Conservation (phyloP, 495 filamentous ascomycete species). For the Tuber calosporum region DNA sequence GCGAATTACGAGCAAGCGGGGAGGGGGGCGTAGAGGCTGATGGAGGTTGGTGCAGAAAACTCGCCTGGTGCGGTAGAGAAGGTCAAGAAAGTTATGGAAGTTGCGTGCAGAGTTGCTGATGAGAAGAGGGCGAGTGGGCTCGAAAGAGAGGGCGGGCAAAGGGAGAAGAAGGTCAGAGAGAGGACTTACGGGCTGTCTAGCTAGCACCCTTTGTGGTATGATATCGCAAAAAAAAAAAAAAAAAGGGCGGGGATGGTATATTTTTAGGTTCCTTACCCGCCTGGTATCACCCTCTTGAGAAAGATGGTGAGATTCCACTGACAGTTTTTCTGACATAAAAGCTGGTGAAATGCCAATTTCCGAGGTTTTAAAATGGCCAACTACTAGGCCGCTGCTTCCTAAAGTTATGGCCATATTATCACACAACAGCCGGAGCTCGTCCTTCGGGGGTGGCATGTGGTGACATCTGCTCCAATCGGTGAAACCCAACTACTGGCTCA, state of each 20-base stretch:
- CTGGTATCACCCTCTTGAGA: neutral
- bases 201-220: neutral
- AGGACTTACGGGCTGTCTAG: neutral
- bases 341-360: neutral
- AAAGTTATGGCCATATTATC: neutral
- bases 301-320: neutral
- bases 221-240: neutral
- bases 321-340: neutral
- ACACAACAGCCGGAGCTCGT: neutral
- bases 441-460: neutral
- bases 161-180: neutral
- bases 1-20: neutral
- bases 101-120: conserved; percentile 26
- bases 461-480: neutral
- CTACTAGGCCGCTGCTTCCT: neutral
- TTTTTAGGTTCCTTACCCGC: neutral
- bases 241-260: too few relatives aligned
- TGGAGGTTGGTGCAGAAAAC: conserved; percentile 44
- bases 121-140: conserved; percentile 4
- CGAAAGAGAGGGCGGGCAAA: neutral
- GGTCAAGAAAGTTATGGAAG: conserved; percentile 49
- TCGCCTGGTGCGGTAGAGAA: conserved; percentile 49
- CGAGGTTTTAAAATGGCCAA: neutral
- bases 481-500: neutral
- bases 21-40: neutral